Conservation (phyloP, 1,139 yeast genomes). For the Pichia sp. region DNA sequence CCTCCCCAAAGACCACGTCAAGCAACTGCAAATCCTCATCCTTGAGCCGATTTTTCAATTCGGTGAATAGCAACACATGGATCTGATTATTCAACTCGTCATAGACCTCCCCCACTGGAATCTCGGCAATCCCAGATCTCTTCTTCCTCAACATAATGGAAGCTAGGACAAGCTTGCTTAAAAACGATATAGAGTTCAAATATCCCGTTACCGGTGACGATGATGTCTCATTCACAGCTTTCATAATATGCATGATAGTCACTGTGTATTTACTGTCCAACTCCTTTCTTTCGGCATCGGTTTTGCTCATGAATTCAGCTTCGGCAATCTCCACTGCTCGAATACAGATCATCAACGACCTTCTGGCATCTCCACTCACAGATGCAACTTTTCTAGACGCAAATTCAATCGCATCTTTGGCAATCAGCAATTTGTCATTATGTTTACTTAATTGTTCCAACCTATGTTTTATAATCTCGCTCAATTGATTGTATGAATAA, state of each 20-base stretch:
- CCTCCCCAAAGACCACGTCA: constrained; percentile 34
- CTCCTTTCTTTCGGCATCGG: constrained; percentile 23
- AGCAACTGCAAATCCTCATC: constrained; percentile 27
- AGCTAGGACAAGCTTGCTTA: constrained; percentile 65
- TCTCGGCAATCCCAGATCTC: constrained; percentile 69
- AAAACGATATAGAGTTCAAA: constrained; percentile 57
- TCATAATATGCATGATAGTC: constrained; percentile 63
- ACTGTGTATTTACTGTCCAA: constrained; percentile 49
- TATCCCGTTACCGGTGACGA: constrained; percentile 65
- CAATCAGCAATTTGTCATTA: constrained; percentile 38
- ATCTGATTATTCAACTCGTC: constrained; percentile 59
- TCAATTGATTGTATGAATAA: constrained; percentile 75
- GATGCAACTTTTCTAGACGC: constrained; percentile 93
- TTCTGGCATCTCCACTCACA: constrained; percentile 95
- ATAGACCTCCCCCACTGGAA: constrained; percentile 66
- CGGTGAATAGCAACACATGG: constrained; percentile 26
- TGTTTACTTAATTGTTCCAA: constrained; percentile 50
- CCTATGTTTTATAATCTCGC: constrained; percentile 67
- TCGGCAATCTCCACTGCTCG: constrained; percentile 91
- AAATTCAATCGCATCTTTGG: constrained; percentile 78
- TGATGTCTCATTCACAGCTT: constrained; percentile 77
- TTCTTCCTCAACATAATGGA: constrained; percentile 63
- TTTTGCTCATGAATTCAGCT: constrained; percentile 40
- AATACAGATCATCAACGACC: constrained; percentile 84
- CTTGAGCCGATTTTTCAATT: constrained; percentile 23